Base-by-base conservation (phyloP, 2,329 filamentous ascomycete genomes). In the Xenosphaeropsis pyriputrescens region DNA sequence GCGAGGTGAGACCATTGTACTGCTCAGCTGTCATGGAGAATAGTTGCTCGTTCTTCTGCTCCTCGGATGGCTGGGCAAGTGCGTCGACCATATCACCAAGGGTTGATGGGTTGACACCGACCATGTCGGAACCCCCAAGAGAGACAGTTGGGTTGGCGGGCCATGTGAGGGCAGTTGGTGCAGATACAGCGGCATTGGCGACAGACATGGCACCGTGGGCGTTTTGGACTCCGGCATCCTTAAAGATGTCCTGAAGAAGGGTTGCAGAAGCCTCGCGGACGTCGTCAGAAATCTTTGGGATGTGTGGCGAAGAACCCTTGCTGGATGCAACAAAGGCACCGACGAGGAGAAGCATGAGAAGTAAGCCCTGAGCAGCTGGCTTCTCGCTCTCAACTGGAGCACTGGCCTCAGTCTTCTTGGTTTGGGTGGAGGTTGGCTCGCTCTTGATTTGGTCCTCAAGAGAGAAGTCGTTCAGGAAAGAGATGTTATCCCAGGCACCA, bases 301-400 rank as follows among this genome's bases (percentile, higher is more conserved):
- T 78, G 47, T 75, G 74, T 30, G 78, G 74, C n/a, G 71, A 64
- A 15, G 78, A 73, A 48, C 76, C 76, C 61, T 88, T 93, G 22
- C 89, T 95, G 8, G 22, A 26, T 44, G 91, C 81, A 50, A 96
- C 86, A 55, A 95, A 94, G 38, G 91, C 91, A 55, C 91, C 91
- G 46, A 94, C 88, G 39, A 98, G 80, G 54, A 98, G 82, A 49
- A 95, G 82, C 85, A 95, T 93, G 60, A 89, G 80, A 57, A 96
- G 70, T 51, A 96, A 63, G 51, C 85, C 84, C 51, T 88, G 83
- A 48, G 85, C 79, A 43, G 78, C 70, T 41, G 72, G 64, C 62
- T 79, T 79, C 44, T 80, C 74, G 41, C 60, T 57, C 32, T 75
- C 68, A 49, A 56, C 55, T 32, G 61, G 55, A 36, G 67, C 57